These are phyloP conservation scores for Panaeolus cyanescens DNA, from an alignment of 768 basidiomycete genomes.

Conservation along the genomic window DNA sequence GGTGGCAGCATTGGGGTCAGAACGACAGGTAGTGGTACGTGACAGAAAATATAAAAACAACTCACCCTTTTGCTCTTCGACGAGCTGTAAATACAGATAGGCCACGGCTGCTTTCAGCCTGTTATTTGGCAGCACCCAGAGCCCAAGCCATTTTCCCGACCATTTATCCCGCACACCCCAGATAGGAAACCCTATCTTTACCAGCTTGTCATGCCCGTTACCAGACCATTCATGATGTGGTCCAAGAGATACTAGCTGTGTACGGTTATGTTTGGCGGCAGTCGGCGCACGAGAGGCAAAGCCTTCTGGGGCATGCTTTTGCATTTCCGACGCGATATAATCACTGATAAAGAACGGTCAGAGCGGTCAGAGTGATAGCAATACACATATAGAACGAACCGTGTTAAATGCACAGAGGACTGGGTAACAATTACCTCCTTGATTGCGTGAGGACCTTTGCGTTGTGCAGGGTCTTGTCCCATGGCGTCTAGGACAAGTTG, in stretches of 20 bases:
- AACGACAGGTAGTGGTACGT: slow-evolving; percentile 2
- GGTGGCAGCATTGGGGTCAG: too few relatives aligned
- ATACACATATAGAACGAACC: not conserved
- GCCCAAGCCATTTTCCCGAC: slow-evolving; percentile 16
- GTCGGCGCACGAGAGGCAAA: slow-evolving; percentile 8
- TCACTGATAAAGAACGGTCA: not conserved
- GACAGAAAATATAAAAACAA: not conserved
- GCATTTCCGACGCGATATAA: slow-evolving; percentile 4
- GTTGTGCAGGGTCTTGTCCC: slow-evolving; percentile 18
- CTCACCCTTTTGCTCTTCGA: slow-evolving; percentile 20
- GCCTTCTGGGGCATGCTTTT: not conserved
- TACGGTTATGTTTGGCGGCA: slow-evolving; percentile 21
- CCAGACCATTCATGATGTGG: slow-evolving; percentile 29
- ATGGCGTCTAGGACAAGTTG: slow-evolving; percentile 21
- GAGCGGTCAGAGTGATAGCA: not conserved
- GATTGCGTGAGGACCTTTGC: slow-evolving; percentile 14
- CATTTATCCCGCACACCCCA: slow-evolving; percentile 27
- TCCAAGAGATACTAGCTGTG: slow-evolving; percentile 20
- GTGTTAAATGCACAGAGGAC: slow-evolving; percentile 10
- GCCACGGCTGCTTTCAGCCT: slow-evolving; percentile 15
- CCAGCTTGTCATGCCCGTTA: slow-evolving; percentile 37
- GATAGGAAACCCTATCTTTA: slow-evolving; percentile 30
- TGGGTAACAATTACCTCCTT: slow-evolving; percentile 14
- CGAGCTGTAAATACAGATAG: slow-evolving; percentile 23
- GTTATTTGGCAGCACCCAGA: slow-evolving; percentile 31